Percentiles rank a stretch among this genome's conserved stretches.
Conservation (phyloP, 352 stramenopile species). For the Aphanomyces astaci region DNA sequence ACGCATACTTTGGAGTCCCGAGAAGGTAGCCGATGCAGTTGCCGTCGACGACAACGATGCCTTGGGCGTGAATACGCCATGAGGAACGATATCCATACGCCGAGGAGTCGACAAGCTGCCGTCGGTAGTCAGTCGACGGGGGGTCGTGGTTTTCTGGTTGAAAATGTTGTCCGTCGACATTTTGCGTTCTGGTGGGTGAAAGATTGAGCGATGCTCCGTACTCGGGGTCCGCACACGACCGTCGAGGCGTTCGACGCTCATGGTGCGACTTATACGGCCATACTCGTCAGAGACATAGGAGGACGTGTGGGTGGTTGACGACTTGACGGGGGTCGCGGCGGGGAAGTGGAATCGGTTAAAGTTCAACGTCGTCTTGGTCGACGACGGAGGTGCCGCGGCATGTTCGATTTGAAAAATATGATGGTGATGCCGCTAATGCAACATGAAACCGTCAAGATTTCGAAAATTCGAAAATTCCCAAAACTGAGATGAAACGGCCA, state of each 20-base stretch:
- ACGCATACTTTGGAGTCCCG: neutral
- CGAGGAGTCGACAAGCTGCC: neutral
- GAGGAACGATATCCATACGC: neutral
- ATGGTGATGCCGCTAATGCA: slow-evolving; percentile 7
- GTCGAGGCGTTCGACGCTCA: neutral
- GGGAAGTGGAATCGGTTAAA: slow-evolving; percentile 7
- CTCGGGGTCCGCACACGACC: neutral
- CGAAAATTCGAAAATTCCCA: neutral
- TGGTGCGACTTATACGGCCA: neutral
- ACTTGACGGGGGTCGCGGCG: neutral
- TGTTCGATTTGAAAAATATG: neutral
- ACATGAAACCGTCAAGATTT: neutral
- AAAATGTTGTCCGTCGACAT: neutral
- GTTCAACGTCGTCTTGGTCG: neutral
- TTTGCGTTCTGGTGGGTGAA: neutral
- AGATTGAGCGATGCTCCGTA: neutral
- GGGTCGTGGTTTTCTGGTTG: neutral
- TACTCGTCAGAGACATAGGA: neutral
- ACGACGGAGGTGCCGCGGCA: neutral
- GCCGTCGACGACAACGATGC: neutral
- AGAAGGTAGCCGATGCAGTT: neutral
- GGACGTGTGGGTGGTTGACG: neutral
- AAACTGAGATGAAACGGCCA: neutral
- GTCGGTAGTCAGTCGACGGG: neutral
- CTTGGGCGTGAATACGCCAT: neutral